A percentile compares a stretch with the other conserved stretches of the same genome.
Evolutionary conservation across 352 stramenopile genomes (phyloP).

Genomic region (Stramenopiles sp.): DNA sequence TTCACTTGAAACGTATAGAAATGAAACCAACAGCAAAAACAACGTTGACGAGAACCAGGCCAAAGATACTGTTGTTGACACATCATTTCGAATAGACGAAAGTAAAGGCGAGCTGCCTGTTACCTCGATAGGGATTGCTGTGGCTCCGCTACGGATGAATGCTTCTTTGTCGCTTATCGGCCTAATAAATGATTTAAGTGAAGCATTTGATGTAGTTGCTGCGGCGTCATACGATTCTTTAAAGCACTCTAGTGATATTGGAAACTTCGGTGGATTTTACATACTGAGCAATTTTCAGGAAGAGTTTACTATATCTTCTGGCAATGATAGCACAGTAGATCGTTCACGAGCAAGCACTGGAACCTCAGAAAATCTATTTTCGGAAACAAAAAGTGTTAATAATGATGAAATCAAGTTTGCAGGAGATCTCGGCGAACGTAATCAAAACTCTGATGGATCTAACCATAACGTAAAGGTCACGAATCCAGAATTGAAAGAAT

Average conservation of each 20-base stretch:
- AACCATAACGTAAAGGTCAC: background rate
- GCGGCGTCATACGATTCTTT: background rate
- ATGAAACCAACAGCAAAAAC: no score
- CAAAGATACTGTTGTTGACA: background rate
- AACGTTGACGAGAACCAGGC: no score
- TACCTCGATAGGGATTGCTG: background rate
- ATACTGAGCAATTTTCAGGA: background rate
- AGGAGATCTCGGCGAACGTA: background rate
- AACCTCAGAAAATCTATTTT: no score
- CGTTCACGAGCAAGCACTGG: no score
- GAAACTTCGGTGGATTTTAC: background rate
- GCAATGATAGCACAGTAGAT: background rate
- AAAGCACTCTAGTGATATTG: background rate
- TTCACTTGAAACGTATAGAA: no score
- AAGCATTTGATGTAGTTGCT: background rate
- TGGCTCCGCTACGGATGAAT: background rate
- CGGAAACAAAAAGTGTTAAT: background rate
- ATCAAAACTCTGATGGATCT: background rate
- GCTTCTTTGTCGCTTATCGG: background rate
- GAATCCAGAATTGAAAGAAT: background rate
- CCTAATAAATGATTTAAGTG: background rate
- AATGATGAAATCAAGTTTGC: background rate
- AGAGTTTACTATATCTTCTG: background rate
- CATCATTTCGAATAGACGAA: no score
- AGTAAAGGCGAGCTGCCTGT: background rate